Evolutionary conservation across 2,329 filamentous ascomycete genomes (phyloP), one percentile per base, ranked within the genome.

Genomic region (Calonectria pauciramosa): DNA sequence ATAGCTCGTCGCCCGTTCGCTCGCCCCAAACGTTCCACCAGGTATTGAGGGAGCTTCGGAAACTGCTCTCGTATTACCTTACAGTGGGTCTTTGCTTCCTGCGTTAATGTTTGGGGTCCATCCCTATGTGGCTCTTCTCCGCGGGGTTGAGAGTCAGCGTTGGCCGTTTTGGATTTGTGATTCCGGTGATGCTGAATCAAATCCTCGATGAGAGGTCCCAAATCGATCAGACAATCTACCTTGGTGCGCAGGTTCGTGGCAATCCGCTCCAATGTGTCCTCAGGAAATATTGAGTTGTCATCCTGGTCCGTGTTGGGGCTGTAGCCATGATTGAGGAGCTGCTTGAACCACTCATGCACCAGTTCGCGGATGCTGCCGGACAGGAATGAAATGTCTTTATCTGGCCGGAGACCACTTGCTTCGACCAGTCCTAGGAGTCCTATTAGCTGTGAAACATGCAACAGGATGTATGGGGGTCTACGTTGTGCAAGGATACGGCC

Each of bases 401-500:
- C 38, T 23, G 28, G 41, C 34, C 41, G 38, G 34, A 65, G 38
- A 18, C 60, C 60, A 38, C 60, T 44, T 8, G 34, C 60, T 47
- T 49, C 26, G 14, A 65, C 38, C 38, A 65, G 41, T 44, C 60
- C 60, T 65, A 38, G 30, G 28, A 47, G 41, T 49, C 60, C 41
- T 47, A 47, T 65, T 47, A 65, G 41, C 41, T 49, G 60, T 49
- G 56, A 63, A 63, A 63, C 56, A 65, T 44, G 38, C 41, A 65
- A 65, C 41, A 49, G 11, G 38, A 32, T 49, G 38, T 44, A 49
- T 65, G 38, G 38, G 41, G 34, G 60, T 34, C 41, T 65, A 65
- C 60, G 60, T 65, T 65, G 60, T 49, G 60, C 41, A 49, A 65
- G 60, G 30, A 65, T 65, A 49, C 38, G 41, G 60, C 38, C 38